Conservation (phyloP, 768 basidiomycete genomes). For the Peribolospora kevripleyi region DNA sequence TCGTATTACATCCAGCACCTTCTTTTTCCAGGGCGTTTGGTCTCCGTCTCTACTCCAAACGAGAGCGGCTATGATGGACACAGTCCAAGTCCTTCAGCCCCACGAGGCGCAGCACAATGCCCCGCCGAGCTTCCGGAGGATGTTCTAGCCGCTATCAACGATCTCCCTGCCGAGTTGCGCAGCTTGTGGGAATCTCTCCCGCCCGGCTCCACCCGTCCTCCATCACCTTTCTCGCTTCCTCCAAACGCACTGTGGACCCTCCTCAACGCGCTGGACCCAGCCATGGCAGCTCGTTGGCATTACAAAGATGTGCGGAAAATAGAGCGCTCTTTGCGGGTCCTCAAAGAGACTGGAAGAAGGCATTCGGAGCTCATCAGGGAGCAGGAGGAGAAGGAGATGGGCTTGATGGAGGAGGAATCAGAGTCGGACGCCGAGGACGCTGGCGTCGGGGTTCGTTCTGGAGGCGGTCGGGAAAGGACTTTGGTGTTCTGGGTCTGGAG, state of each 20-base stretch:
- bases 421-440: not conserved
- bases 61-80: not conserved
- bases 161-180: slow-evolving; percentile 4
- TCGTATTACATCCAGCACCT: slow-evolving; percentile 95
- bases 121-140: slow-evolving; percentile 9
- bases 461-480: slow-evolving; percentile 35
- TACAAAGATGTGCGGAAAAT: slow-evolving; percentile 89
- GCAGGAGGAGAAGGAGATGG: slow-evolving; percentile 23
- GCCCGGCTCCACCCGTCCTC: not conserved
- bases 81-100: not conserved
- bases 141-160: slow-evolving; percentile 9
- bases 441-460: not conserved
- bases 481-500: slow-evolving; percentile 82
- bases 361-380: slow-evolving; percentile 45
- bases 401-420: slow-evolving; percentile 3
- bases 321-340: slow-evolving; percentile 46
- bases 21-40: slow-evolving; percentile 57
- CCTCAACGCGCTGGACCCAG: slow-evolving; percentile 42
- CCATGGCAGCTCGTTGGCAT: slow-evolving; percentile 66
- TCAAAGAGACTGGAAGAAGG: slow-evolving; percentile 39
- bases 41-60: slow-evolving; percentile 5
- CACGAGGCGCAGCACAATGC: not conserved
- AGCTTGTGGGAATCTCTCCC: slow-evolving; percentile 1
- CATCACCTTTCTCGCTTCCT: not conserved
- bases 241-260: slow-evolving; percentile 31